Evolutionary conservation across 345 rosid genomes (phyloP), one percentile per base, ranked within the genome.

Genomic region (Gossypium bickii): DNA sequence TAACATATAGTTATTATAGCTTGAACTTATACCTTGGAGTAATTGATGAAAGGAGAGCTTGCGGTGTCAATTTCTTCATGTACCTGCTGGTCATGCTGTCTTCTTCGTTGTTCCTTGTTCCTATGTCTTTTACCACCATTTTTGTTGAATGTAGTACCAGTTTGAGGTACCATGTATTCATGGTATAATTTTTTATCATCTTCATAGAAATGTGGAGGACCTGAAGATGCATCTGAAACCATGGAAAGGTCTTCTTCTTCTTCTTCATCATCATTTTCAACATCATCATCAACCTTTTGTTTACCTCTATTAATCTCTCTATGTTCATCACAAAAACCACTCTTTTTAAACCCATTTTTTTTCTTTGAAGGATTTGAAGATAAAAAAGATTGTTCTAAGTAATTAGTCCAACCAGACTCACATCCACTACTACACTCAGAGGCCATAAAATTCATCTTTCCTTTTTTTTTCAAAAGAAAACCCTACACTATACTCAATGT

Each of bases 201-300:
- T 70, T 90, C 90, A 22, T 58, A 71, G 41, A 90, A 64, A 79
- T 85, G 89, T 27, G 93, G 93, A 70, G 98, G 97, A 16, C 98
- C 98, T n/a, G 98, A 94, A 74, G 98, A 94, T 67, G 98, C 98
- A 82, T 94, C 98, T 17, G 98, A 94, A 44, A 92, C 86, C 98
- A 94, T 92, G 1, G 98, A 94, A 80, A 89, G 83, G 67, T 89
- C 98, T 8, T 92, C 97, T 61, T 87, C 95, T 25, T 89, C 93
- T 0, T 20, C 55, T 12, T 7, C 41, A 5, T 4, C 68, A 15
- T 17, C 68, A 56, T 20, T 34, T 12, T 12, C 41, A 34, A 34
- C 68, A 29, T 17, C 68, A 56, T 77, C 85, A 11, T 7, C 81
- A 12, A n/a, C 78, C n/a, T 71, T 83, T 55, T 45, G 78, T 41